These are phyloP conservation scores for Cytospora leucostoma DNA, from an alignment of 2,329 filamentous ascomycete species.

Conservation along the genomic window DNA sequence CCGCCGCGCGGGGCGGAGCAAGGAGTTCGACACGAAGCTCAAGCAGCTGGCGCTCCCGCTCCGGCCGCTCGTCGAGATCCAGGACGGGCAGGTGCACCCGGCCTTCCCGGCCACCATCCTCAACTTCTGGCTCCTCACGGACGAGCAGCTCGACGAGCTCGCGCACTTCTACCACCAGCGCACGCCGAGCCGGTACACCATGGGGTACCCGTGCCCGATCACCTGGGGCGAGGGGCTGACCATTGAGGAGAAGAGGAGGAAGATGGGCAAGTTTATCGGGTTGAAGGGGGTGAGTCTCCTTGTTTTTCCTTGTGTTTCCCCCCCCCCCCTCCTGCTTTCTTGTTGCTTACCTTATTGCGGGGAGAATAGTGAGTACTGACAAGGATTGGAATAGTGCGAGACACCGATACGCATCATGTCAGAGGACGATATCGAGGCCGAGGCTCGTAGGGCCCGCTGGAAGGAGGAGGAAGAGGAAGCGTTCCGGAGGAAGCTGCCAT, in stretches of 20 bases:
- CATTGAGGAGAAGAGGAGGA: slow-evolving; percentile 69
- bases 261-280: slow-evolving; percentile 74
- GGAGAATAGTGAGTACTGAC: slow-evolving; percentile 19
- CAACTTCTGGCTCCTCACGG: slow-evolving; percentile 73
- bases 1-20: slow-evolving; percentile 47
- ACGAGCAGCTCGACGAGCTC: slow-evolving; percentile 67
- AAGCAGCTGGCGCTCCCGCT: slow-evolving; percentile 66
- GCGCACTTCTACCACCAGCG: slow-evolving; percentile 75
- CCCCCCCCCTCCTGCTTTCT: not conserved
- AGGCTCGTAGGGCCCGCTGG: slow-evolving; percentile 43
- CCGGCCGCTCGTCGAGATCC: slow-evolving; percentile 65
- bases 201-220: slow-evolving; percentile 69
- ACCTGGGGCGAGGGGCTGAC: slow-evolving; percentile 57
- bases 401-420: slow-evolving; percentile 37
- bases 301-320: not conserved
- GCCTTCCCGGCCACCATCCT: slow-evolving; percentile 67
- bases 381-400: slow-evolving; percentile 18
- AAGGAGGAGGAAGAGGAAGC: slow-evolving; percentile 49
- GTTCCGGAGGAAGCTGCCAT: slow-evolving; percentile 48
- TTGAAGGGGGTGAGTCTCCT: slow-evolving; percentile 52
- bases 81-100: slow-evolving; percentile 63
- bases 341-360: not conserved
- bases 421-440: slow-evolving; percentile 51
- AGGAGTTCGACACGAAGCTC: slow-evolving; percentile 62
- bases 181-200: slow-evolving; percentile 54